These are phyloP conservation scores for Diutina mesorugosa DNA, from an alignment of 1,139 yeast species.

Conservation along the genomic window DNA sequence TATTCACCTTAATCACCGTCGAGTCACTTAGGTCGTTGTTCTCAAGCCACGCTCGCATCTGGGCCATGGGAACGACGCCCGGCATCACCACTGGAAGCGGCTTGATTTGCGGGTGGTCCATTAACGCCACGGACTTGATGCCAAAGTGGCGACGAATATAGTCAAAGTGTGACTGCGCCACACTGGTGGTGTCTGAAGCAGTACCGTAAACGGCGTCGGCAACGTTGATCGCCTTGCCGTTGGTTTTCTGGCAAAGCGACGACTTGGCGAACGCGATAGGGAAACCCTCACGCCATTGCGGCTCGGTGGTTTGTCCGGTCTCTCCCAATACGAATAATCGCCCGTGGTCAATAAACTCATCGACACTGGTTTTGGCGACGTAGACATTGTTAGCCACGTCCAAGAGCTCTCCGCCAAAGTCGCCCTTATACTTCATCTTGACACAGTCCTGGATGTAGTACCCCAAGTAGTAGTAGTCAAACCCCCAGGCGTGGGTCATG, in stretches of 20 bases:
- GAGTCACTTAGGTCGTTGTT: conserved; percentile 10
- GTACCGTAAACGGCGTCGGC: conserved; percentile 24
- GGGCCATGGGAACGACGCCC: conserved; percentile 26
- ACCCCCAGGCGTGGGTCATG: conserved; percentile 27
- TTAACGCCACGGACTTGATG: conserved; percentile 7
- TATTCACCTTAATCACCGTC: conserved; percentile 9
- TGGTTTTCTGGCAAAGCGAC: not conserved
- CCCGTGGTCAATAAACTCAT: conserved; percentile 21
- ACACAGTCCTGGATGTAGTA: conserved; percentile 67
- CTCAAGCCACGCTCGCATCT: conserved; percentile 19
- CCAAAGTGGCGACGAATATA: conserved; percentile 17
- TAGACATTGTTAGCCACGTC: conserved; percentile 39
- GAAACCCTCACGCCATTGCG: not conserved
- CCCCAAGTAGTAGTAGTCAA: conserved; percentile 57
- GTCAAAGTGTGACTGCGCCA: conserved; percentile 13
- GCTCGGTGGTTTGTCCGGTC: not conserved
- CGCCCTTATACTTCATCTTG: conserved; percentile 74
- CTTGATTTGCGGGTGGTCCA: conserved; percentile 6
- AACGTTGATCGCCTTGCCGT: conserved; percentile 6
- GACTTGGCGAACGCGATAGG: not conserved
- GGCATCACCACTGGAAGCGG: conserved; percentile 7
- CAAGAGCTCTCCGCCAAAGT: conserved; percentile 62
- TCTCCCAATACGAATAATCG: conserved; percentile 17
- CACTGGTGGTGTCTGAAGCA: conserved; percentile 9
- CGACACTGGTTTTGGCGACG: conserved; percentile 25